Evolutionary conservation across 2,329 filamentous ascomycete genomes (phyloP), one percentile per base, ranked within the genome.

Genomic region (Hypoxylon sp.): DNA sequence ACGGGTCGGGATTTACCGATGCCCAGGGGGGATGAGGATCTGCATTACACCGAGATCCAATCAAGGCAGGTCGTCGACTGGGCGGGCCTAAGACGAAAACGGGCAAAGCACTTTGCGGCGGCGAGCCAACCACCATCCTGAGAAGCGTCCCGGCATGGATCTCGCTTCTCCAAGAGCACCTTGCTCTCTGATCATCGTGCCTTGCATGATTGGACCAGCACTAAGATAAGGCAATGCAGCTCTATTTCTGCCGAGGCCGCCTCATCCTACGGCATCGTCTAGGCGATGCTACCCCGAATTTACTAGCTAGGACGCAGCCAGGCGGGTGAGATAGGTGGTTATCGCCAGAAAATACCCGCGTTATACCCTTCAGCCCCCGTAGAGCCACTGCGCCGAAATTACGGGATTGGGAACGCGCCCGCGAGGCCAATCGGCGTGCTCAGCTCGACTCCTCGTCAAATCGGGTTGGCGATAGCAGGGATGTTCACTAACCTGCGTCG

Each of bases 201-300:
- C 53, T 38, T 35, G 24, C 46, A 55, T 67, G 67, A 67, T 71
- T 70, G 59, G 68, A 60, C 57, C 40, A 52, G 59, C 54, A 9
- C 26, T 38, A 51, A 65, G 63, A 67, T 65, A 66, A 67, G 64
- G 45, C 37, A 35, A 48, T 33, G 33, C 37, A 35, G 37, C n/a
- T n/a, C n/a, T n/a, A n/a, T n/a, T n/a, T n/a, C n/a, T 31, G 23
- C 17, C 6, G 31, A 23, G 20, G 11, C 46, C 31, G 40, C 35
- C 42, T 41, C 48, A 42, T 51, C 20, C n/a, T n/a, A n/a, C n/a
- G n/a, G n/a, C 48, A 48, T 24, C n/a, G n/a, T n/a, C n/a, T n/a
- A n/a, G 45, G 24, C 38, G 27, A 58, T 63, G 38, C 42, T 43
- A 61, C 61, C 35, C 27, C 4, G 40, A 46, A 54, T 54, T 49